Conservation (phyloP, 2,329 filamentous ascomycete genomes). For the Alternaria atra region DNA sequence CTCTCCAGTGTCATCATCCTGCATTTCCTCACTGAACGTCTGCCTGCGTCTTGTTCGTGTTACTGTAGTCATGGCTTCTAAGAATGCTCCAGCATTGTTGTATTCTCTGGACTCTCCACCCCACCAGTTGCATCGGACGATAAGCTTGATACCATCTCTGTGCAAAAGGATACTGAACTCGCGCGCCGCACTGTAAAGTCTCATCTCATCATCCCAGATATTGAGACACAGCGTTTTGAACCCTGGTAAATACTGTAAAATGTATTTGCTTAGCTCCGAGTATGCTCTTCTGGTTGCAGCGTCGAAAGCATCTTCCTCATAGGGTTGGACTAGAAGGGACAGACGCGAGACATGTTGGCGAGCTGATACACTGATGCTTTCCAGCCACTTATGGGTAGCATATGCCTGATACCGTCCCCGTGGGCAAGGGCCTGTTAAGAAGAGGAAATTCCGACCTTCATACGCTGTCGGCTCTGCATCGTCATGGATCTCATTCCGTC, state of each 20-base stretch:
- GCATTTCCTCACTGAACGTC: neutral
- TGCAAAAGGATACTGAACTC: slow-evolving; percentile 23
- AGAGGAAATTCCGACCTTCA: slow-evolving; percentile 34
- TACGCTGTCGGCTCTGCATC: slow-evolving; percentile 41
- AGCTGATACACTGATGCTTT: slow-evolving; percentile 22
- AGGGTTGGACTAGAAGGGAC: slow-evolving; percentile 36
- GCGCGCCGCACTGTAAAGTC: slow-evolving; percentile 8
- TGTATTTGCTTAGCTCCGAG: slow-evolving; percentile 25
- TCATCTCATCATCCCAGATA: slow-evolving; percentile 25
- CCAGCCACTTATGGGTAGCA: slow-evolving; percentile 39
- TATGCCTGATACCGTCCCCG: slow-evolving; percentile 47
- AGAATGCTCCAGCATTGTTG: slow-evolving; percentile 10
- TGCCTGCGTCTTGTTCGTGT: neutral
- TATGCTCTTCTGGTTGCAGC: slow-evolving; percentile 25
- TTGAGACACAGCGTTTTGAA: slow-evolving; percentile 30
- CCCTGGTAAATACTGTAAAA: slow-evolving; percentile 21
- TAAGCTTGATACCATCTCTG: slow-evolving; percentile 17
- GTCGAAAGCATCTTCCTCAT: slow-evolving; percentile 41
- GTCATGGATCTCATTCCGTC: slow-evolving; percentile 30
- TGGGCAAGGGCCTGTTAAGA: slow-evolving; percentile 42
- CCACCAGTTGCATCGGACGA: slow-evolving; percentile 13
- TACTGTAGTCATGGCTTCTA: slow-evolving; percentile 5
- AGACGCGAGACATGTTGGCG: slow-evolving; percentile 30
- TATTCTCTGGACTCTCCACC: slow-evolving; percentile 9
- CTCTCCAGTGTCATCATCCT: neutral